Evolutionary conservation across 306 rosid species (phyloP).

Genomic region (Begonia peltatifolia): DNA sequence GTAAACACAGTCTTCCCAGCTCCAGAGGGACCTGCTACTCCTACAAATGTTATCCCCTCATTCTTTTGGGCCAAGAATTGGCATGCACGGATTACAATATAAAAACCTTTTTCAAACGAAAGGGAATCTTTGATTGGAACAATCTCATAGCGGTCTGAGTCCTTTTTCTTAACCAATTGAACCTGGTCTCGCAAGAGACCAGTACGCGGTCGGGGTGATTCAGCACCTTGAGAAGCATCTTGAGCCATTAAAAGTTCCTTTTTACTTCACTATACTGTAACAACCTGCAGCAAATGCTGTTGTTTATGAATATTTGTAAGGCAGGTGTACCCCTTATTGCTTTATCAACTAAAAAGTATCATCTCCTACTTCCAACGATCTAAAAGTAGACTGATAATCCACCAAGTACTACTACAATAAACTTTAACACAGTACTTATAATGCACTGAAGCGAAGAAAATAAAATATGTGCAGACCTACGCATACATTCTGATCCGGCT

Average conservation of each 20-base stretch:
- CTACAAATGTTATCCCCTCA: conserved; percentile 71
- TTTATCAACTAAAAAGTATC: too few relatives aligned
- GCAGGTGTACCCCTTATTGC: too few relatives aligned
- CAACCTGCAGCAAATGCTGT: not conserved
- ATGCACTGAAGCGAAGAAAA: too few relatives aligned
- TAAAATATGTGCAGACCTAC: too few relatives aligned
- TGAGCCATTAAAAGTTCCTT: conserved; percentile 41
- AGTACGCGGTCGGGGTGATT: conserved; percentile 51
- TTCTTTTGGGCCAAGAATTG: conserved; percentile 90
- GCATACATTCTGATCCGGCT: too few relatives aligned
- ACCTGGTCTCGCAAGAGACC: conserved; percentile 84
- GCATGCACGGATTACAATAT: conserved; percentile 88
- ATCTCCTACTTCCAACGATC: too few relatives aligned
- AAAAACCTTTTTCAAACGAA: conserved; percentile 95
- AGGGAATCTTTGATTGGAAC: conserved; percentile 56
- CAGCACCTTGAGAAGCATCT: conserved; percentile 42
- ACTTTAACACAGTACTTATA: too few relatives aligned
- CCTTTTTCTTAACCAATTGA: conserved; percentile 68
- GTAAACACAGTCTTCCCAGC: conserved; percentile 97
- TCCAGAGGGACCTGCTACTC: conserved; percentile 99
- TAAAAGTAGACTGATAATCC: too few relatives aligned
- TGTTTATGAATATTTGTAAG: too few relatives aligned
- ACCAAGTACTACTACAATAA: too few relatives aligned
- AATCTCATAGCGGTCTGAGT: conserved; percentile 67
- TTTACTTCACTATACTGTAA: conserved; percentile 5